Base-by-base conservation (phyloP, 2,329 filamentous ascomycete species). In the Hypoxylon sp. region DNA sequence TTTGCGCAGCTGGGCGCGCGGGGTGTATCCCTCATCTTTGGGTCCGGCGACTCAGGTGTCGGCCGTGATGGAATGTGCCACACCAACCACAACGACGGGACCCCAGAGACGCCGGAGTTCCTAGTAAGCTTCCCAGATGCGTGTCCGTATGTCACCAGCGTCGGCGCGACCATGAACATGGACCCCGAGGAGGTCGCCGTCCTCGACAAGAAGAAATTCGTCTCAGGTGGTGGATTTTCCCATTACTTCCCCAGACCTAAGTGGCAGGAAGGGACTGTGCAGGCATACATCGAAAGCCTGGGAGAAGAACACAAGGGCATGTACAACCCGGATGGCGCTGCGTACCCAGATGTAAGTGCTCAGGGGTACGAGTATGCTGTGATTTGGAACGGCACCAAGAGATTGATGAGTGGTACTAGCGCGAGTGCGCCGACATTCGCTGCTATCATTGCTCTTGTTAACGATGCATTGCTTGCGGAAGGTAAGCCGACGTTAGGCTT, bases 111-210 rank as follows among this genome's bases (percentile, higher is more conserved):
- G 1, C 84, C 84, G 9, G 82, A 84, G 19, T 88, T 90, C 74
- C 81, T 88, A 31, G 84, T 89, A 0, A 85, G 84, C 4, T 93
- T 92, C 78, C 91, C 91, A 0, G 86, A 86, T 0, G 85, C 86
- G 0, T 93, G 91, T 72, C 91, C 90, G 0, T 93, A 87, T 77
- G 86, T 92, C 6, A 93, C 91, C 0, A 81, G 85, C 2, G 86
- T 93, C 1, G 91, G 91, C 5, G 90, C 87, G 1, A 90, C 88
- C 1, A 59, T 33, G 37, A 26, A 37, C n/a, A 33, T 48, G 26
- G 26, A 48, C 42, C 42, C 44, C 8, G 55, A 46, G 11, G 24
- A 31, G 50, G 59, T 44, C 11, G 55, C 44, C 6, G 29, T 48
- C n/a, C 17, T 44, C 0, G 39, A 44, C 1, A 39, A 24, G 8